These are phyloP conservation scores for Colletotrichum lini DNA, from an alignment of 2,329 filamentous ascomycete species.

Conservation along the genomic window DNA sequence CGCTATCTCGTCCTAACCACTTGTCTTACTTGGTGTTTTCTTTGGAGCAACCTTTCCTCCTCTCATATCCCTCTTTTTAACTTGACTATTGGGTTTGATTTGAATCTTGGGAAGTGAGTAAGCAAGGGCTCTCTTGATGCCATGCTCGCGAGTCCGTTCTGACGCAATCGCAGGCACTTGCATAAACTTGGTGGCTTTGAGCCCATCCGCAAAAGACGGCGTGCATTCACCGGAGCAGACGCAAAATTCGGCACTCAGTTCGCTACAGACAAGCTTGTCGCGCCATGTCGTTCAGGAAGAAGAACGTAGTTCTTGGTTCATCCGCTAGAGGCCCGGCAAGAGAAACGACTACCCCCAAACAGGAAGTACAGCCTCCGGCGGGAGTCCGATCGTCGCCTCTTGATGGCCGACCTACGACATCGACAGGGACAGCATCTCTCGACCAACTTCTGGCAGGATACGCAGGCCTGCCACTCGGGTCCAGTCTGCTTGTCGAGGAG, in stretches of 20 bases:
- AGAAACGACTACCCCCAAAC: conserved; percentile 43
- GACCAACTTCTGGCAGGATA: conserved; percentile 90
- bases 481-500: conserved; percentile 85
- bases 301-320: conserved; percentile 66
- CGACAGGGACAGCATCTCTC: conserved; percentile 89
- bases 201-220: neutral
- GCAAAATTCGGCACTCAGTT: neutral
- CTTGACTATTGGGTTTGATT: neutral
- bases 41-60: neutral
- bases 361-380: conserved; percentile 56
- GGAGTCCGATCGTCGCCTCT: conserved; percentile 87
- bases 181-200: too few relatives aligned
- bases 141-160: neutral
- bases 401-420: conserved; percentile 89
- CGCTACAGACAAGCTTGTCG: neutral
- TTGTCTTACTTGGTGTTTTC: too few relatives aligned
- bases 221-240: neutral
- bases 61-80: too few relatives aligned
- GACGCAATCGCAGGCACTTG: neutral
- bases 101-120: neutral
- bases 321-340: conserved; percentile 44
- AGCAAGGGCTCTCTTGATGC: neutral
- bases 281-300: conserved; percentile 71
- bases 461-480: conserved; percentile 86
- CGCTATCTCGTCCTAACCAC: neutral